A percentile compares a stretch with the other conserved stretches of the same genome.
Conservation (phyloP, 31 red algal species). For the Asparagopsis taxiformis region DNA sequence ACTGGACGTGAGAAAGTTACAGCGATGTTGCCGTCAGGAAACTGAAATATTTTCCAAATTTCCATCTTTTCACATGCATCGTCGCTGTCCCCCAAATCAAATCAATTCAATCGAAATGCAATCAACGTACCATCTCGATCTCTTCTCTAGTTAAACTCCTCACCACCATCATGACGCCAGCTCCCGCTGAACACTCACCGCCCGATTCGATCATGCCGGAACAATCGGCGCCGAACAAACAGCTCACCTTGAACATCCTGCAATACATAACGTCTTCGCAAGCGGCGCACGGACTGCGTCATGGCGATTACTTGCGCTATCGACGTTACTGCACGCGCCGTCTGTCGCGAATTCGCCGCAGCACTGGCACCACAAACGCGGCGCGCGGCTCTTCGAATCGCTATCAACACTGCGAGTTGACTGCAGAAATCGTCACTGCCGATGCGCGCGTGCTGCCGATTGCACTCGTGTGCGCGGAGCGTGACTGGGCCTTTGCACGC, state of each 20-base stretch:
- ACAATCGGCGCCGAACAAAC: not conserved
- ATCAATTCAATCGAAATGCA: too few species aligned
- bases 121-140: not conserved
- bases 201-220: conserved; percentile 1
- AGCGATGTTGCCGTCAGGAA: too few species aligned
- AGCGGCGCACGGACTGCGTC: conserved; percentile 59
- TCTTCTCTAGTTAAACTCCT: not conserved
- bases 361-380: conserved; percentile 7
- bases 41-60: too few species aligned
- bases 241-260: conserved; percentile 34
- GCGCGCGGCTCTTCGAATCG: conserved; percentile 9
- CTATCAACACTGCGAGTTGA: conserved; percentile 17
- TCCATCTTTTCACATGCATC: too few species aligned
- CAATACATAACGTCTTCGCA: conserved; percentile 39
- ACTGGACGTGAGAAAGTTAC: too few species aligned
- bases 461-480: conserved; percentile 70
- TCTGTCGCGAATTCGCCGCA: conserved; percentile 53
- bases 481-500: conserved; percentile 78
- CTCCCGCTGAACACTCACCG: not conserved
- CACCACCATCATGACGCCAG: not conserved
- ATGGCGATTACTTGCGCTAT: conserved; percentile 80
- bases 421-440: not conserved
- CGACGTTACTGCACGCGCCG: conserved; percentile 70
- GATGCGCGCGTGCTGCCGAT: conserved; percentile 60
- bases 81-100: too few species aligned